Percentiles rank a stretch among this genome's conserved stretches.
phyloP scores from a whole-genome alignment of 1,284 basidiomycete species.

The Puccinia coronata region DNA sequence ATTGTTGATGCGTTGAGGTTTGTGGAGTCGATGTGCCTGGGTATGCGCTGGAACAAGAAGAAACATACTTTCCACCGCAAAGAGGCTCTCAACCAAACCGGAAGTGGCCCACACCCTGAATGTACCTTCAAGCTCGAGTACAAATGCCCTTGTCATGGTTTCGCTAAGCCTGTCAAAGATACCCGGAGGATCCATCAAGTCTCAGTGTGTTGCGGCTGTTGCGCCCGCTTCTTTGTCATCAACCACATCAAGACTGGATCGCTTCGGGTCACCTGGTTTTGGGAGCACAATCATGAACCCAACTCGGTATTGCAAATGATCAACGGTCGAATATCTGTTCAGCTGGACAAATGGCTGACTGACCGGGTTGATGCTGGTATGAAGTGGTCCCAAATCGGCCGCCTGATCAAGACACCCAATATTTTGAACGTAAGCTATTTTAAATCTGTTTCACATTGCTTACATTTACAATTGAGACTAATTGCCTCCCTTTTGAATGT shows the following conservation, averaged over 20 bases:
- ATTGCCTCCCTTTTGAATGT: no score
- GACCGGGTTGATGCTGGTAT: neutral
- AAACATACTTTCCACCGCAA: no score
- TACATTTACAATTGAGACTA: no score
- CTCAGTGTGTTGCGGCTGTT: neutral
- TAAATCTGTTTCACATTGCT: neutral
- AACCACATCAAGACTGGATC: neutral
- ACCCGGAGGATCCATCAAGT: neutral
- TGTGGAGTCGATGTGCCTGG: no score
- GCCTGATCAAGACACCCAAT: neutral
- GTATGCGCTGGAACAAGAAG: no score
- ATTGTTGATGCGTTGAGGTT: no score
- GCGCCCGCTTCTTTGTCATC: neutral
- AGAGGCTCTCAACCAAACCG: no score
- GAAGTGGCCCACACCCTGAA: no score
- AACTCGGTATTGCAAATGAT: neutral
- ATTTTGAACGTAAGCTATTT: no score
- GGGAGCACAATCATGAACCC: neutral
- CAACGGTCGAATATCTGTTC: neutral
- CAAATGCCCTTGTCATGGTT: neutral
- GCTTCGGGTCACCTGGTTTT: neutral
- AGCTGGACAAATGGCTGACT: neutral
- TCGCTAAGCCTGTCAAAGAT: neutral
- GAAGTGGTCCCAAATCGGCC: neutral
- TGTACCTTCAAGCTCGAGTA: constrained; percentile 2